phyloP scores from a whole-genome alignment of 345 rosid species.

The Murraya koenigii region DNA sequence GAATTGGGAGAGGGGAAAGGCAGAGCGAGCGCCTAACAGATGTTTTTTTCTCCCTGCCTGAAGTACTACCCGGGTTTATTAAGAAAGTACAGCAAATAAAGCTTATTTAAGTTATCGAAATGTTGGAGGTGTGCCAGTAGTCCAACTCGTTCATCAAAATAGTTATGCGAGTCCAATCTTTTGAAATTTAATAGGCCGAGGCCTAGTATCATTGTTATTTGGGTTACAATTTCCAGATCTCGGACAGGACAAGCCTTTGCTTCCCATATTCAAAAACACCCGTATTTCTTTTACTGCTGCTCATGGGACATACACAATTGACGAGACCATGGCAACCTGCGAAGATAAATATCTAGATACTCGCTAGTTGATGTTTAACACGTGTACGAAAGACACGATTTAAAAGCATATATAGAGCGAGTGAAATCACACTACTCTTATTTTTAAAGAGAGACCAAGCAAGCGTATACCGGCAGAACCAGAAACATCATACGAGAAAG shows the following conservation, averaged over 20 bases:
- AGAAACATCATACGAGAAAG: background rate
- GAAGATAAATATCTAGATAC: background rate
- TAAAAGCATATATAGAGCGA: background rate
- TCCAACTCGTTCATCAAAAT: too few relatives aligned
- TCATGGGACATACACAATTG: too few relatives aligned
- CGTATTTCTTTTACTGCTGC: background rate
- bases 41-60: too few relatives aligned
- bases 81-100: too few relatives aligned
- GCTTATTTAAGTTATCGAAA: too few relatives aligned
- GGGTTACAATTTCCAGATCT: background rate
- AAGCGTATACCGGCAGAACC: background rate
- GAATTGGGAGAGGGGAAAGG: too few relatives aligned
- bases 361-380: background rate
- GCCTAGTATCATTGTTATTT: background rate
- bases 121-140: too few relatives aligned
- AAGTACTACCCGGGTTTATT: too few relatives aligned
- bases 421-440: background rate
- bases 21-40: too few relatives aligned
- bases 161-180: too few relatives aligned
- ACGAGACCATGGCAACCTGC: background rate
- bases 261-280: background rate
- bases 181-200: background rate
- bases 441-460: background rate
- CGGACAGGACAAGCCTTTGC: slow-evolving; percentile 6
- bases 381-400: background rate